Base-by-base conservation (phyloP, 352 stramenopile genomes). In the Phytophthora sojae region DNA sequence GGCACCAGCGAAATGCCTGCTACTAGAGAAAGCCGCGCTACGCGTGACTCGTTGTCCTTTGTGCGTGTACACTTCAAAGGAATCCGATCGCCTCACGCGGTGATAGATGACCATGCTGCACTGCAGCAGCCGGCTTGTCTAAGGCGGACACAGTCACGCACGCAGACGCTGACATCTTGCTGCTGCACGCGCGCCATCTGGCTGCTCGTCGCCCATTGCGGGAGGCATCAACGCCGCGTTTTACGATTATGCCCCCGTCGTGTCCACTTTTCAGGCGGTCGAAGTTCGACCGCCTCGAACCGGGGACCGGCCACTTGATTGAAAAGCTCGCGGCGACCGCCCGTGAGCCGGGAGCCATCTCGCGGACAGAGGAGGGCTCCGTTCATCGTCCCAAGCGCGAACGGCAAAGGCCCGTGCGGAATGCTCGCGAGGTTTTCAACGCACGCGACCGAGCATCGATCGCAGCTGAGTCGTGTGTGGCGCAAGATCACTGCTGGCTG, bases 211-310 rank as follows among this genome's bases (percentile, higher is more conserved):
- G 32, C 50, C 37, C 15, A 56, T 49, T 64, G 54, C 61, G 54
- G 1, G 42, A 39, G 51, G 49, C 50, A 62, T 71, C 67, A 71
- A 57, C 68, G 15, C 17, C 39, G 19, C 32, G 54, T 35, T 51
- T 45, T 57, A 21, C 52, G 64, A 59, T 69, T 69, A 73, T 62
- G 26, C 63, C 23, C 44, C 29, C 37, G n/a, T 52, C 70, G 56
- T 78, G 71, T 78, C 71, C 71, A 78, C 61, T 71, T 78, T 71
- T 56, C 37, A 64, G 55, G n/a, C 55, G 56, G 39, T 54, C 39
- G 56, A 21, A 21, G 0, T 21, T 21, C 21, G 21, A 21, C 21
- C 21, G 21, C 21, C 21, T 21, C 21, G 21, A 62, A 9, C 29
- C 19, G 51, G 55, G 32, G 26, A 19, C 30, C 52, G 50, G 15